Evolutionary conservation across 371 early-diverging fungal genomes (phyloP).

Genomic region (Mortierella sp.): DNA sequence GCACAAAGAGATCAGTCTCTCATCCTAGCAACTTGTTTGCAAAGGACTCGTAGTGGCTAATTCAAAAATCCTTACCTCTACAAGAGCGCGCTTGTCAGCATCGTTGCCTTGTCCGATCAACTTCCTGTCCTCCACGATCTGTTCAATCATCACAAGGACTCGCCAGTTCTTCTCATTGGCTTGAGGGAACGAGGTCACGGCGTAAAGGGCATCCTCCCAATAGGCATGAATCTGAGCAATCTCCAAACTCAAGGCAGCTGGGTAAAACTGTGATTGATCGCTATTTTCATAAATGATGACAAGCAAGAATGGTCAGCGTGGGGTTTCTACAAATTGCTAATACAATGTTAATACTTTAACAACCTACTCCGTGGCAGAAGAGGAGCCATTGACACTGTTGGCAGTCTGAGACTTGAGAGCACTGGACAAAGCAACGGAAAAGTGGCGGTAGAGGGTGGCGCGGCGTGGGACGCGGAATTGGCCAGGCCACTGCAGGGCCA

Average conservation of each 20-base stretch:
- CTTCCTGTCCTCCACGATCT: constrained; percentile 70
- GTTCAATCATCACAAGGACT: constrained; percentile 74
- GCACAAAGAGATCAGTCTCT: not conserved
- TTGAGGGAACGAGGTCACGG: constrained; percentile 68
- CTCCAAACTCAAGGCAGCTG: constrained; percentile 62
- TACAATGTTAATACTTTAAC: not conserved
- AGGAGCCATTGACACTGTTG: constrained; percentile 50
- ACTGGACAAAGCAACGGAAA: constrained; percentile 50
- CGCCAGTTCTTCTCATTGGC: constrained; percentile 71
- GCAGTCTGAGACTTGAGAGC: constrained; percentile 62
- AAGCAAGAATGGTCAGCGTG: not conserved
- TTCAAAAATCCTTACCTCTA: constrained; percentile 15
- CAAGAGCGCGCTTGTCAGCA: constrained; percentile 59
- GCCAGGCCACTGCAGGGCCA: constrained; percentile 59
- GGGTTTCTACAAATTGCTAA: not conserved
- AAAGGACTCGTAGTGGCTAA: not conserved
- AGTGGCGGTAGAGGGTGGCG: constrained; percentile 60
- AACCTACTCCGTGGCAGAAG: constrained; percentile 57
- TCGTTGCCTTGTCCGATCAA: constrained; percentile 61
- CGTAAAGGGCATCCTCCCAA: constrained; percentile 74
- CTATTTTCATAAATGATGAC: constrained; percentile 8
- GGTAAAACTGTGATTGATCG: constrained; percentile 10
- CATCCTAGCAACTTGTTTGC: not conserved
- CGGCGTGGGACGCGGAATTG: constrained; percentile 65
- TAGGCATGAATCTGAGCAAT: constrained; percentile 62